Conservation (phyloP, 768 basidiomycete species). For the Mycena chlorophos region DNA sequence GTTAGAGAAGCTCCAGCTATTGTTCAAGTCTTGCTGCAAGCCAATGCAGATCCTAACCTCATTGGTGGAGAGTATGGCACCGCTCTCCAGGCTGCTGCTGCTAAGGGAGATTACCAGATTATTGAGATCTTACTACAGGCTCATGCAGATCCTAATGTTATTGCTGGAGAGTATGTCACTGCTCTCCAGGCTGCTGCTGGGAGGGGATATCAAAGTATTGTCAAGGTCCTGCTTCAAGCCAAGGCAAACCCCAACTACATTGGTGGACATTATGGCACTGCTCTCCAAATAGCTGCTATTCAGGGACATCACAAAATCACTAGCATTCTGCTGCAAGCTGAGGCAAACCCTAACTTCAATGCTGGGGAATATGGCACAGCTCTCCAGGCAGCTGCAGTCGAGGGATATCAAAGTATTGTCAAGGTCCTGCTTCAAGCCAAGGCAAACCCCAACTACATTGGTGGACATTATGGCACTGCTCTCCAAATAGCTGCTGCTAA, state of each 20-base stretch:
- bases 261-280: not conserved
- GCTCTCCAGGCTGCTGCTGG: conserved; percentile 1
- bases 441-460: too few relatives aligned
- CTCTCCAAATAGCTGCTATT: not conserved
- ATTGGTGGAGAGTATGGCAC: not conserved
- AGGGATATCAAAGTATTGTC: too few relatives aligned
- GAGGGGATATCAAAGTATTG: not conserved
- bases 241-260: not conserved
- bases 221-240: not conserved
- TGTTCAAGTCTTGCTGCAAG: not conserved
- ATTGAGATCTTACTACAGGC: not conserved
- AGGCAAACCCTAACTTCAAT: not conserved
- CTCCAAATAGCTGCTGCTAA: not conserved
- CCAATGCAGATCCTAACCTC: not conserved
- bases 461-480: not conserved
- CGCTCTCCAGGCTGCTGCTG: not conserved
- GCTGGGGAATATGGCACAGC: too few relatives aligned
- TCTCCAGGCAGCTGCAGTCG: too few relatives aligned
- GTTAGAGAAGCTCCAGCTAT: not conserved
- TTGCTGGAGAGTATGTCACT: not conserved
- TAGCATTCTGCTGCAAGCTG: not conserved
- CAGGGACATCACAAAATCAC: not conserved
- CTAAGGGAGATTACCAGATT: not conserved
- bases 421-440: too few relatives aligned
- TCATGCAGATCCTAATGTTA: not conserved